Evolutionary conservation across 2,329 filamentous ascomycete genomes (phyloP).

Genomic region (Dactylellina parvicollis): DNA sequence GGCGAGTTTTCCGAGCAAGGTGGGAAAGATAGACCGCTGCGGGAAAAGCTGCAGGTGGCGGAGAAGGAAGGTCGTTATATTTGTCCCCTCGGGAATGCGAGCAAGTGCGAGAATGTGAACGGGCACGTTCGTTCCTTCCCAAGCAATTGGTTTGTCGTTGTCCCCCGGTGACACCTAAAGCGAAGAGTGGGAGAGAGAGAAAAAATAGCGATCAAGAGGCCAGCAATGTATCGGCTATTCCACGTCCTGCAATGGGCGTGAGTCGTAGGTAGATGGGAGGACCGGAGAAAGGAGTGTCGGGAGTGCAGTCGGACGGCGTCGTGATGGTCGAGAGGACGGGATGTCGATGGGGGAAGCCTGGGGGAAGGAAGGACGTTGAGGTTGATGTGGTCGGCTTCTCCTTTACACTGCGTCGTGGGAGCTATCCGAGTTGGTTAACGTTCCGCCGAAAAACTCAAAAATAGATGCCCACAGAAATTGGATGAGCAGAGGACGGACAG

Average conservation of each 20-base stretch:
- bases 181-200: slow-evolving; percentile 14
- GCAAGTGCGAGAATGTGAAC: slow-evolving; percentile 43
- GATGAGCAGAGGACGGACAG: slow-evolving; percentile 2
- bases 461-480: slow-evolving; percentile 11
- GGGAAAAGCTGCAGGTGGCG: neutral
- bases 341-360: neutral
- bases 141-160: neutral
- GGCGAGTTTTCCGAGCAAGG: neutral
- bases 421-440: slow-evolving; percentile 37
- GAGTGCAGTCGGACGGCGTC: neutral
- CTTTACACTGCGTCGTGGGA: slow-evolving; percentile 33
- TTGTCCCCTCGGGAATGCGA: slow-evolving; percentile 32
- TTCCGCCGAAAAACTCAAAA: slow-evolving; percentile 52
- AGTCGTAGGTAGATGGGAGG: slow-evolving; percentile 11
- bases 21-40: neutral
- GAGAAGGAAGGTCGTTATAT: slow-evolving; percentile 12
- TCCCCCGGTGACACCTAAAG: slow-evolving; percentile 5
- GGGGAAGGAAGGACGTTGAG: slow-evolving; percentile 4
- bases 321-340: neutral
- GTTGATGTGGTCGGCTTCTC: slow-evolving; percentile 44
- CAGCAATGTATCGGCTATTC: slow-evolving; percentile 54
- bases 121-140: neutral
- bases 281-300: slow-evolving; percentile 39
- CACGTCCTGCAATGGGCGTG: slow-evolving; percentile 9
- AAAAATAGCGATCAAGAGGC: slow-evolving; percentile 50